phyloP scores from a whole-genome alignment of 805 yeast species.

The Starmerella apis region DNA sequence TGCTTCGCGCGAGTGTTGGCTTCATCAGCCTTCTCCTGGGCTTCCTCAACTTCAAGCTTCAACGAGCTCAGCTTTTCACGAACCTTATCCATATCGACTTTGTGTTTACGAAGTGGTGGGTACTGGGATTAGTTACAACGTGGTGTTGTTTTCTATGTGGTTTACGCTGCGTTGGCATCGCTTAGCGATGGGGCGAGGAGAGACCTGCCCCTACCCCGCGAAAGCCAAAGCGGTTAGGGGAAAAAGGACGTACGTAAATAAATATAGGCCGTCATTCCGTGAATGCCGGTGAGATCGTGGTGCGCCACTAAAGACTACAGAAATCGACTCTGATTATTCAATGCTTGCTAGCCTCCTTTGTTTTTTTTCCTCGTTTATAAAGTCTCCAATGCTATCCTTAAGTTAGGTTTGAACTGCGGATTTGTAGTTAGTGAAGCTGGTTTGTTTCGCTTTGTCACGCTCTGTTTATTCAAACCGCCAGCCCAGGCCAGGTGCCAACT shows the following conservation, averaged over 20 bases:
- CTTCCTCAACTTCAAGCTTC: slow-evolving; percentile 88
- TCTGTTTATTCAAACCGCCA: slow-evolving; percentile 1
- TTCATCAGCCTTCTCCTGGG: slow-evolving; percentile 96
- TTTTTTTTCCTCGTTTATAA: too few species aligned
- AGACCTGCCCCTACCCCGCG: slow-evolving; percentile 1
- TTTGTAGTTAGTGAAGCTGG: too few species aligned
- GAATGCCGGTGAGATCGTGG: too few species aligned
- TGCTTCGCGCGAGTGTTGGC: slow-evolving; percentile 68
- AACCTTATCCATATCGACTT: slow-evolving; percentile 25
- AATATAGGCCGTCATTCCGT: too few species aligned
- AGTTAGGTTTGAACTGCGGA: too few species aligned
- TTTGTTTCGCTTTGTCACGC: background rate
- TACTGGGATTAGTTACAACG: background rate
- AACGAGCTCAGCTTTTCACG: slow-evolving; percentile 37
- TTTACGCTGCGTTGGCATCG: background rate
- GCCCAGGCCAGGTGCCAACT: background rate
- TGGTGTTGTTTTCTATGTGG: background rate
- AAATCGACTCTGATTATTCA: too few species aligned
- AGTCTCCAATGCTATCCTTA: too few species aligned
- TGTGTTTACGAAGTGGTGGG: background rate
- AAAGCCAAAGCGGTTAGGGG: background rate
- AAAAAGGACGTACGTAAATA: too few species aligned
- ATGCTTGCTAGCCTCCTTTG: too few species aligned
- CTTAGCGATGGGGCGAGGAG: slow-evolving; percentile 7
- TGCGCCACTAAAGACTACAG: too few species aligned